phyloP scores from a whole-genome alignment of 2,329 filamentous ascomycete genomes.

The Colletotrichum gloeosporioides region DNA sequence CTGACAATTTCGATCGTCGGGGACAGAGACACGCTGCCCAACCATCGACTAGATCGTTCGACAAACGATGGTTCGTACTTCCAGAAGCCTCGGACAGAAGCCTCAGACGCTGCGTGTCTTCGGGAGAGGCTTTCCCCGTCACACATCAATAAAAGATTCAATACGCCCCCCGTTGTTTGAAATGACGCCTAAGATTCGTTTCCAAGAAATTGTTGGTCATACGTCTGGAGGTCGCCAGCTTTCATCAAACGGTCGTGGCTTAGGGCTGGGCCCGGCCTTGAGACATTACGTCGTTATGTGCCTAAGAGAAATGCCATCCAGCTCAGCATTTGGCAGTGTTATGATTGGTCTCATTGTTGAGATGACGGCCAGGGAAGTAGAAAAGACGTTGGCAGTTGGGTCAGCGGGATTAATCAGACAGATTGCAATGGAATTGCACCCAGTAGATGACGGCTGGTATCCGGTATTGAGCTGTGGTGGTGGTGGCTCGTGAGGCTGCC shows the following conservation, averaged over 20 bases:
- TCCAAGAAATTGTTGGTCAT: background rate
- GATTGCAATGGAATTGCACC: background rate
- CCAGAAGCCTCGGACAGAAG: background rate
- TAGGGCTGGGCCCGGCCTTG: conserved; percentile 1
- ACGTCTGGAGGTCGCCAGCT: background rate
- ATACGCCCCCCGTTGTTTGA: background rate
- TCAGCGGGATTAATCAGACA: background rate
- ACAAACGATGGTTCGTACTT: background rate
- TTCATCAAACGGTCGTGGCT: conserved; percentile 11
- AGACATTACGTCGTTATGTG: conserved; percentile 11
- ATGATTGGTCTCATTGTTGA: background rate
- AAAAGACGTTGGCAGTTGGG: background rate
- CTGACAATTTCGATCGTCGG: background rate
- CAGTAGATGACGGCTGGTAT: background rate
- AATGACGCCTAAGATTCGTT: background rate
- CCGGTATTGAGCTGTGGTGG: background rate
- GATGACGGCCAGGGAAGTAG: background rate
- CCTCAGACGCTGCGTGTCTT: background rate
- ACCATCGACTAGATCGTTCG: background rate
- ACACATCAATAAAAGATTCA: background rate
- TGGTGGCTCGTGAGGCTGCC: conserved; percentile 10
- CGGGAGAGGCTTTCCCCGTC: background rate
- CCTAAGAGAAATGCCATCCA: background rate
- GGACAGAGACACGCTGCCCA: background rate
- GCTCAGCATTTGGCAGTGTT: background rate